Evolutionary conservation across 2,329 filamentous ascomycete genomes (phyloP), one percentile per base, ranked within the genome.

Genomic region (Kalaharituber pfeilii): DNA sequence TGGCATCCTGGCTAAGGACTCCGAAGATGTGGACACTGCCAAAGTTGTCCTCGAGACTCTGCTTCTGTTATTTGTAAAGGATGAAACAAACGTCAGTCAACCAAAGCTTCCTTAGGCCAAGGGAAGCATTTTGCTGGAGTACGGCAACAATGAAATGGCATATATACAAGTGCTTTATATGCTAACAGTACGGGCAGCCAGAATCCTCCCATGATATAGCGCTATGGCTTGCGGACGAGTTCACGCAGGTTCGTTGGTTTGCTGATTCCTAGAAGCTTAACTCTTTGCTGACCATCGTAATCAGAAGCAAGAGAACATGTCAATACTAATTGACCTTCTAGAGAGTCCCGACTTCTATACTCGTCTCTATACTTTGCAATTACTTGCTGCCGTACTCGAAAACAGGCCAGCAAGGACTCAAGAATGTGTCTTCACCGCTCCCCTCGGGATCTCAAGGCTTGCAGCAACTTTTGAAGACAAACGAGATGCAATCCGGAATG

Each of bases 191-290:
- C 24, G 28, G 27, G 47, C 66, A 93, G 86, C 73, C 86, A 28
- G 89, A 96, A 75, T 86, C 89, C 53, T 94, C 89, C 13, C 89
- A 96, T 60, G 91, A 98, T 69, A 93, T 98, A 63, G 84, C 84
- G 18, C 73, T 96, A 26, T 98, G 91, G 87, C 75, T 98, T 56
- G 91, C 91, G 53, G 91, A 98, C 69, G 89, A 96, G 69, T 98
- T 98, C 67, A 95, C 91, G 29, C 88, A 94, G 74, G 79, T 81
- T 72, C 60, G 55, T 51, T 42, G 2, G 33, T 39, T 18, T 39
- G 5, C 13, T 13, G 50, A 49, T 56, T 54, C 15, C 47, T 51
- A 26, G 11, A 33, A 27, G 28, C n/a, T 52, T 5, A 55, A 50
- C 33, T 54, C 47, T n/a, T n/a, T n/a, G 33, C 33, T 59, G 58